Conservation (phyloP, 495 filamentous ascomycete genomes). For the Annulohypoxylon bovei region DNA sequence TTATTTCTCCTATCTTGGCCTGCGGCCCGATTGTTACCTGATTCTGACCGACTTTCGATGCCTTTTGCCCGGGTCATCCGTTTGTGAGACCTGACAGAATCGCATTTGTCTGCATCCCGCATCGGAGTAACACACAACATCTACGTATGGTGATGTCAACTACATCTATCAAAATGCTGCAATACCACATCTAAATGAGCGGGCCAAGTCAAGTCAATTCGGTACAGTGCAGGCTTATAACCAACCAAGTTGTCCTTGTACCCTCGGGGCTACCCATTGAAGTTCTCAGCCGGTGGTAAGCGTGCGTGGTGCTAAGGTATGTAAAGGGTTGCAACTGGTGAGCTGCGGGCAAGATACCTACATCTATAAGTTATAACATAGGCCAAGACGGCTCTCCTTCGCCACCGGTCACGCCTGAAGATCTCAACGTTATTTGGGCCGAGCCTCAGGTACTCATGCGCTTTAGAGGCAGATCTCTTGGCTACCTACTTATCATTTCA, state of each 20-base stretch:
- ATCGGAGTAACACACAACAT: constrained; percentile 16
- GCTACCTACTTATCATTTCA: constrained; percentile 6
- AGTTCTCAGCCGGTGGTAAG: constrained; percentile 32
- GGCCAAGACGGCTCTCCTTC: constrained; percentile 2
- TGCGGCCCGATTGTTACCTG: constrained; percentile 40
- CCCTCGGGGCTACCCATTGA: neutral
- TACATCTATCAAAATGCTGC: neutral
- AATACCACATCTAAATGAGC: neutral
- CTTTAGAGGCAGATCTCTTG: neutral
- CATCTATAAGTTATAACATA: neutral
- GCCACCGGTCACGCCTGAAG: constrained; percentile 22
- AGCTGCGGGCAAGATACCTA: constrained; percentile 28
- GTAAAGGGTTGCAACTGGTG: constrained; percentile 36
- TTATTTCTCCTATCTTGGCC: constrained; percentile 26
- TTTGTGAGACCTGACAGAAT: constrained; percentile 7
- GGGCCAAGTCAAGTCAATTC: constrained; percentile 20
- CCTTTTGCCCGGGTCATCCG: constrained; percentile 21
- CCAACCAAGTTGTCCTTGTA: constrained; percentile 10
- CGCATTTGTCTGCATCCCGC: constrained; percentile 7
- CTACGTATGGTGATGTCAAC: constrained; percentile 26
- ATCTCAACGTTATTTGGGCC: constrained; percentile 24
- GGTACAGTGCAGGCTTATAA: neutral
- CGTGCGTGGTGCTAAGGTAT: constrained; percentile 25
- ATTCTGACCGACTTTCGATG: constrained; percentile 28
- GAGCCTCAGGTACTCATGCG: constrained; percentile 14